These are phyloP conservation scores for Aspergillus puulaauensis DNA, from an alignment of 2,329 filamentous ascomycete species.

Conservation along the genomic window DNA sequence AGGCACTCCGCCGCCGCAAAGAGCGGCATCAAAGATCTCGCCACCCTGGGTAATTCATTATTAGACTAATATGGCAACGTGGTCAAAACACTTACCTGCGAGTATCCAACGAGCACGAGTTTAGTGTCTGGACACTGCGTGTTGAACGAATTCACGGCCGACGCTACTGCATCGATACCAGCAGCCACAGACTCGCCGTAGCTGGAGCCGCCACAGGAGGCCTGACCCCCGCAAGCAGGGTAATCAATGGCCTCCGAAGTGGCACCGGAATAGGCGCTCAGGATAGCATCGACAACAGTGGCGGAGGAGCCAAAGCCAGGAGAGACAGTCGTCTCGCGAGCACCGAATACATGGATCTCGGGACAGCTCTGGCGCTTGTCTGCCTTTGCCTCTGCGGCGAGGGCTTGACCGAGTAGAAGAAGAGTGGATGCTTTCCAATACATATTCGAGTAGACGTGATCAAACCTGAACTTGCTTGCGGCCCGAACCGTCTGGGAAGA, in stretches of 20 bases:
- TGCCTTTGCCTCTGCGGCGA: constrained; percentile 6
- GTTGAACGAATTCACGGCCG: constrained; percentile 60
- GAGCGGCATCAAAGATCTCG: constrained; percentile 63
- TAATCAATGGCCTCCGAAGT: constrained; percentile 58
- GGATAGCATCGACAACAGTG: constrained; percentile 52
- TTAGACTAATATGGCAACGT: too few relatives aligned
- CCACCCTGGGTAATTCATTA: constrained; percentile 46
- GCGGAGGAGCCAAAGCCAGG: constrained; percentile 53
- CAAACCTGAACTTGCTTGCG: too few relatives aligned
- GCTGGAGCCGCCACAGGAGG: constrained; percentile 18
- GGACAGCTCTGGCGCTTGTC: constrained; percentile 39
- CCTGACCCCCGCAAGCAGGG: constrained; percentile 64
- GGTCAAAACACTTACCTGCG: constrained; percentile 46
- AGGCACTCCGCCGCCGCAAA: constrained; percentile 57
- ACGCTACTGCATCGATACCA: constrained; percentile 60
- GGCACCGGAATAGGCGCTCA: constrained; percentile 49
- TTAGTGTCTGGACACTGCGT: constrained; percentile 56
- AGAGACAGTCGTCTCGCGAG: constrained; percentile 51
- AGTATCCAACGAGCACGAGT: constrained; percentile 63
- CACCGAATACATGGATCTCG: constrained; percentile 51
- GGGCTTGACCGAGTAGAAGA: neutral
- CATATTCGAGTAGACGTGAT: neutral
- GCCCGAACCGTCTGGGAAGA: too few relatives aligned
- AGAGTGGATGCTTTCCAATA: neutral
- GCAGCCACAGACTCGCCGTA: constrained; percentile 61